These are phyloP conservation scores for Paramecium tetraurelia DNA, from an alignment of 73 alveolate species.

Conservation along the genomic window DNA sequence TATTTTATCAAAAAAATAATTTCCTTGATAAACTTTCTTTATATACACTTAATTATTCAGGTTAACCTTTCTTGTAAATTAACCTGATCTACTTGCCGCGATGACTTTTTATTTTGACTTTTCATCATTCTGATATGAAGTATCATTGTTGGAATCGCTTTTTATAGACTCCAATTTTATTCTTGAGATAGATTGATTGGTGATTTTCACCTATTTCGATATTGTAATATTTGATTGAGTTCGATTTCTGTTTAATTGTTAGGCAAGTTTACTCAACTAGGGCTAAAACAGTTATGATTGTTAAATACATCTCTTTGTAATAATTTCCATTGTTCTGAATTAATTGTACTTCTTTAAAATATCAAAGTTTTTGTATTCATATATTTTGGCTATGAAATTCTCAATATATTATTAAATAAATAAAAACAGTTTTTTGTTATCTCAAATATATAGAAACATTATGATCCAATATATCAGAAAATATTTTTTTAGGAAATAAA, in stretches of 20 bases:
- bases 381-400: not conserved
- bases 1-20: not conserved
- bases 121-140: not conserved
- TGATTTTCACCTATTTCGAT: not conserved
- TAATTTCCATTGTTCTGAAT: not conserved
- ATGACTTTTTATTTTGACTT: not conserved
- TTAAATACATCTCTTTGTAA: not conserved
- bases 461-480: too few relatives aligned
- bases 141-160: not conserved
- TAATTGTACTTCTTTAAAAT: not conserved
- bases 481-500: too few relatives aligned
- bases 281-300: not conserved
- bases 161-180: not conserved
- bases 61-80: not conserved
- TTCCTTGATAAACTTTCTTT: not conserved
- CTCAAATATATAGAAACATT: not conserved
- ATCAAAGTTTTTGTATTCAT: not conserved
- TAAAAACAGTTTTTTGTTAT: not conserved
- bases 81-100: not conserved
- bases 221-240: not conserved
- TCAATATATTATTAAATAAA: not conserved
- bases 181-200: not conserved
- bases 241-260: not conserved
- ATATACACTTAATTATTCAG: not conserved
- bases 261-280: not conserved